phyloP scores from a whole-genome alignment of 495 filamentous ascomycete genomes.

The Penicilliopsis zonata region DNA sequence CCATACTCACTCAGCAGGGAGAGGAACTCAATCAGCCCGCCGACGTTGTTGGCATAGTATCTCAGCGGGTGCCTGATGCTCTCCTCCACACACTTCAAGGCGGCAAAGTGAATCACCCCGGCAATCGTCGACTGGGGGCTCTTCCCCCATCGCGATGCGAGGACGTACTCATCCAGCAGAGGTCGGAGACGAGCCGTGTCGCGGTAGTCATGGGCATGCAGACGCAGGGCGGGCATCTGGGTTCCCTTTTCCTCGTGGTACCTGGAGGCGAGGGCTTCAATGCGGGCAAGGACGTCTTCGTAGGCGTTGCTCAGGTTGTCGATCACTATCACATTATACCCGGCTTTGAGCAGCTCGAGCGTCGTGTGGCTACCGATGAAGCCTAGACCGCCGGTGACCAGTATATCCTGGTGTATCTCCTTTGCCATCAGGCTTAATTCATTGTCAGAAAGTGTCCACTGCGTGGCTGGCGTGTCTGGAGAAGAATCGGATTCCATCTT shows the following conservation, averaged over 20 bases:
- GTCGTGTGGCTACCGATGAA: conserved; percentile 57
- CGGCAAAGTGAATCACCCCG: conserved; percentile 55
- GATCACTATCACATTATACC: conserved; percentile 51
- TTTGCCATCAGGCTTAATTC: too few species aligned
- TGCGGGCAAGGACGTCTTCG: conserved; percentile 38
- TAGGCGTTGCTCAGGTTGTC: conserved; percentile 54
- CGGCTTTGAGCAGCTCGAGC: conserved; percentile 47
- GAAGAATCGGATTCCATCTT: too few species aligned
- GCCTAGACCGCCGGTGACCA: conserved; percentile 54
- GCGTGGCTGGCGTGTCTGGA: conserved; percentile 30
- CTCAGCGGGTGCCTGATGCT: conserved; percentile 40
- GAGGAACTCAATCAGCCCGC: conserved; percentile 49
- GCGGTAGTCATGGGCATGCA: conserved; percentile 48
- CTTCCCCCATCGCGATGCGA: conserved; percentile 23
- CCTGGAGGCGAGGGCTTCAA: conserved; percentile 34
- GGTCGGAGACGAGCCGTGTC: conserved; percentile 27
- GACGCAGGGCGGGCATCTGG: conserved; percentile 36
- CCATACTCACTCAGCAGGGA: conserved; percentile 40
- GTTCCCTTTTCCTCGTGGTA: conserved; percentile 34
- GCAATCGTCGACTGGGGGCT: conserved; percentile 38
- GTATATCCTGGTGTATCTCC: conserved; percentile 35
- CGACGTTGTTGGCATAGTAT: conserved; percentile 57
- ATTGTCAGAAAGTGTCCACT: too few species aligned
- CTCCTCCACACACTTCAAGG: conserved; percentile 45
- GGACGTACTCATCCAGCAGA: conserved; percentile 27